Evolutionary conservation across 192 early-diverging fungal species (phyloP).

Genomic region (Backusella psychrophila): DNA sequence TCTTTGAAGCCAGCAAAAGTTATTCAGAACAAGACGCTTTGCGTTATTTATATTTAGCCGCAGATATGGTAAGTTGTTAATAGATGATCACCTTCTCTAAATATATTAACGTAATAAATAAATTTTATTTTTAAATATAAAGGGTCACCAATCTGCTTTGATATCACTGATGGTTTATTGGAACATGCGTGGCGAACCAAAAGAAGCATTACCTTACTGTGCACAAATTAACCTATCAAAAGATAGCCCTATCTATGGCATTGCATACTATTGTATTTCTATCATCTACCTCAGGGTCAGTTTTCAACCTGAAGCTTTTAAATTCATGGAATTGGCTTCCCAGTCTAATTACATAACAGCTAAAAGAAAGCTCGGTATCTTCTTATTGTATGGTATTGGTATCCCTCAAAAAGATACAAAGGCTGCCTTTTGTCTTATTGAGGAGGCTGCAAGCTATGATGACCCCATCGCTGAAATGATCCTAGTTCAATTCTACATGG

Average conservation of each 20-base stretch:
- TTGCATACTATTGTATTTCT: background rate
- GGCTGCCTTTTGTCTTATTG: background rate
- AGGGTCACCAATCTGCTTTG: background rate
- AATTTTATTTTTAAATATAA: background rate
- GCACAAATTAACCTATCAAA: background rate
- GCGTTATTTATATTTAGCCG: background rate
- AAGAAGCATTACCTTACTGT: background rate
- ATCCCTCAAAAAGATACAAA: background rate
- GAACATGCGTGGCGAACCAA: background rate
- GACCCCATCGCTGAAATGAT: background rate
- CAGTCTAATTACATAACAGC: background rate
- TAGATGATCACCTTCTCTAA: background rate
- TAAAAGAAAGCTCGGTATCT: background rate
- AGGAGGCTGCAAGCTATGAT: background rate
- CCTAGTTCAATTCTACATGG: constrained; percentile 3
- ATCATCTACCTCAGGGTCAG: background rate
- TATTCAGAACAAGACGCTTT: background rate
- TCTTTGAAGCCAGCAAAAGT: background rate
- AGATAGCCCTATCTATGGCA: background rate
- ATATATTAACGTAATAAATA: background rate
- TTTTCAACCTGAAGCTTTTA: background rate
- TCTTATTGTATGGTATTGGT: background rate
- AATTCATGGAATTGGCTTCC: background rate
- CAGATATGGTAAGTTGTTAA: background rate
- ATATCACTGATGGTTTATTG: background rate